phyloP scores from a whole-genome alignment of 345 rosid species.

The Populus davidiana region DNA sequence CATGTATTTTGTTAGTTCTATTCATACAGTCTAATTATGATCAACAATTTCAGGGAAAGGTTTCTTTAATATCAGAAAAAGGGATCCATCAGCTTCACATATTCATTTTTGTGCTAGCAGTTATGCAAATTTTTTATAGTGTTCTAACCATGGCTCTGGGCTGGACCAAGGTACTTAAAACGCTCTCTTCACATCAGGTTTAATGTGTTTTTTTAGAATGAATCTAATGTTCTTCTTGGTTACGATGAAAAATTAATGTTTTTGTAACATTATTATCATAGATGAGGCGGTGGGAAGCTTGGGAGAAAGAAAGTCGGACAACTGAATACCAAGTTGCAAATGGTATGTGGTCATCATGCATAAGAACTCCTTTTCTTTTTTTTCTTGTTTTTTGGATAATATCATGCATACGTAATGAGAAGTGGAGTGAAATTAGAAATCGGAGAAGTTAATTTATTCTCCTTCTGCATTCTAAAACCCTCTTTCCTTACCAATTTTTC shows the following conservation, averaged over 20 bases:
- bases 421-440: too few relatives aligned
- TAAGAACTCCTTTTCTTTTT: background rate
- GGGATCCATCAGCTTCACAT: conserved; percentile 14
- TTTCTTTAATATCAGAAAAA: conserved; percentile 18
- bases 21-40: background rate
- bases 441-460: too few relatives aligned
- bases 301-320: conserved; percentile 32
- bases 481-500: too few relatives aligned
- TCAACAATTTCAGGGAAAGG: conserved; percentile 18
- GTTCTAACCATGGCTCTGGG: conserved; percentile 33
- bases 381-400: too few relatives aligned
- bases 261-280: background rate
- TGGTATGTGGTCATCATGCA: conserved; percentile 12
- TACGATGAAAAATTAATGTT: background rate
- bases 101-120: conserved; percentile 37
- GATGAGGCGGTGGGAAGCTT: conserved; percentile 33
- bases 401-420: too few relatives aligned
- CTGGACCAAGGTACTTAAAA: conserved; percentile 33
- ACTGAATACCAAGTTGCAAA: conserved; percentile 20
- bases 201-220: too few relatives aligned
- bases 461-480: background rate
- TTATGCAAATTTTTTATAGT: conserved; percentile 35
- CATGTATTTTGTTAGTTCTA: background rate
- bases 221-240: too few relatives aligned
- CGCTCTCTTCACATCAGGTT: background rate